These are phyloP conservation scores for Entelexis sorbosivorans DNA, from an alignment of 1,139 yeast species.

Conservation along the genomic window DNA sequence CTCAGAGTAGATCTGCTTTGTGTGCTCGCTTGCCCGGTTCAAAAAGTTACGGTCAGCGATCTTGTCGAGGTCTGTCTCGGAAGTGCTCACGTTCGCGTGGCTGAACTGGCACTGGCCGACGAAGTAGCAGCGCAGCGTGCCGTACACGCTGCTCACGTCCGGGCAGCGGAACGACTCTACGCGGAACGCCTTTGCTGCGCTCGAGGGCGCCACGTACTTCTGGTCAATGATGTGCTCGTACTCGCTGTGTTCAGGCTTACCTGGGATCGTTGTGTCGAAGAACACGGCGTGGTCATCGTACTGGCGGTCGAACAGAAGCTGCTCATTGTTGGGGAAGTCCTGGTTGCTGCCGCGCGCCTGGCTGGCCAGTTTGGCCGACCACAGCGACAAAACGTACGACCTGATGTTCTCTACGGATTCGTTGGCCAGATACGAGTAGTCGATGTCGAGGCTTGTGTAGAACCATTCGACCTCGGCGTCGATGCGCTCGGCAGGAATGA, in stretches of 20 bases:
- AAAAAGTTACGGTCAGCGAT: conserved; percentile 74
- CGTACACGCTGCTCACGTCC: conserved; percentile 29
- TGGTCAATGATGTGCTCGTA: conserved; percentile 59
- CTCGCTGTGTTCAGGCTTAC: conserved; percentile 32
- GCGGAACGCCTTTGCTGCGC: conserved; percentile 46
- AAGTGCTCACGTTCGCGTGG: conserved; percentile 27
- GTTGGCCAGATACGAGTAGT: conserved; percentile 78
- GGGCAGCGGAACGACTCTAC: conserved; percentile 72
- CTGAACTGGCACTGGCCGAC: conserved; percentile 67
- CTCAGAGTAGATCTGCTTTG: conserved; percentile 64
- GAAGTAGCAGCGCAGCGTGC: conserved; percentile 63
- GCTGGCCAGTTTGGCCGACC: conserved; percentile 86
- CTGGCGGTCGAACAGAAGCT: conserved; percentile 54
- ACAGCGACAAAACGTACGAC: conserved; percentile 70
- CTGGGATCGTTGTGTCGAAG: conserved; percentile 57
- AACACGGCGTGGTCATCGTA: conserved; percentile 82
- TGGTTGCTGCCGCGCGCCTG: conserved; percentile 42
- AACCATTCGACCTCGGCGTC: conserved; percentile 78
- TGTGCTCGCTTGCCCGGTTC: conserved; percentile 68
- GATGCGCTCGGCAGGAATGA: conserved; percentile 76
- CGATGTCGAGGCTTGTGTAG: conserved; percentile 77
- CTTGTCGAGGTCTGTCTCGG: conserved; percentile 44
- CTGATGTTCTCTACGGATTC: conserved; percentile 75
- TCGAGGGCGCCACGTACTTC: conserved; percentile 54
- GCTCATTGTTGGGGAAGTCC: conserved; percentile 35